Percentiles rank a stretch among this genome's conserved stretches.
phyloP scores from a whole-genome alignment of 2,329 filamentous ascomycete genomes.

The Ilyonectria sp. region DNA sequence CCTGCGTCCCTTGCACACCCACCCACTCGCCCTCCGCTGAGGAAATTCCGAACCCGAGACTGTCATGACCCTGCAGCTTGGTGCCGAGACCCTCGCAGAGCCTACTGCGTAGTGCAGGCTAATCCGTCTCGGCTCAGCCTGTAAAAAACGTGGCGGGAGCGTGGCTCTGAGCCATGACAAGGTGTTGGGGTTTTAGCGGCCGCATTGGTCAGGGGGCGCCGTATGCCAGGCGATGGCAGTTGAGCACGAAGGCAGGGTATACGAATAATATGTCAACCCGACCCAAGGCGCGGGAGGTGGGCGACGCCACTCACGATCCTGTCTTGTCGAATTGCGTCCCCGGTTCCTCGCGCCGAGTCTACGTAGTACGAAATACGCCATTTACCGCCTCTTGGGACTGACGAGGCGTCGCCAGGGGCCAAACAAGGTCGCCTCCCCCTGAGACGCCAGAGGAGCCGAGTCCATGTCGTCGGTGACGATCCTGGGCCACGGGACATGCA shows the following conservation, averaged over 20 bases:
- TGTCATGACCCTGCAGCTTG: neutral
- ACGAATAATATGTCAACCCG: slow-evolving; percentile 21
- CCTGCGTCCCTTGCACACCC: too few relatives aligned
- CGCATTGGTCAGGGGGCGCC: slow-evolving; percentile 27
- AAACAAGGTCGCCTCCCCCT: slow-evolving; percentile 29
- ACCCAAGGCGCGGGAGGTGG: slow-evolving; percentile 6
- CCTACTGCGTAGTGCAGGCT: neutral
- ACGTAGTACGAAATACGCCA: neutral
- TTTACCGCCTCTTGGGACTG: neutral
- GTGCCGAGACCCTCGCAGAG: neutral
- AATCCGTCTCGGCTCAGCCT: neutral
- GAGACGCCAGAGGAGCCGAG: slow-evolving; percentile 43
- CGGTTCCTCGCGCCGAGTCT: neutral
- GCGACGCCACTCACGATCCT: slow-evolving; percentile 12
- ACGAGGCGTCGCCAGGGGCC: slow-evolving; percentile 22
- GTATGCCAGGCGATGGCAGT: slow-evolving; percentile 5
- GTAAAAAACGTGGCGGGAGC: slow-evolving; percentile 38
- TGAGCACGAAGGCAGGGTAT: slow-evolving; percentile 3
- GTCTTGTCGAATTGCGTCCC: slow-evolving; percentile 1
- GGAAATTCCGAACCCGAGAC: neutral
- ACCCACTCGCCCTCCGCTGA: too few relatives aligned
- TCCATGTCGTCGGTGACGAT: slow-evolving; percentile 45
- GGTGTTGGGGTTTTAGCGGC: slow-evolving; percentile 33
- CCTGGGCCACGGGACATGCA: slow-evolving; percentile 37
- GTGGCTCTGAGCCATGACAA: slow-evolving; percentile 29